Evolutionary conservation across 225 moss, liverwort and hornwort genomes (phyloP).

Genomic region (Lunularia cruciata): DNA sequence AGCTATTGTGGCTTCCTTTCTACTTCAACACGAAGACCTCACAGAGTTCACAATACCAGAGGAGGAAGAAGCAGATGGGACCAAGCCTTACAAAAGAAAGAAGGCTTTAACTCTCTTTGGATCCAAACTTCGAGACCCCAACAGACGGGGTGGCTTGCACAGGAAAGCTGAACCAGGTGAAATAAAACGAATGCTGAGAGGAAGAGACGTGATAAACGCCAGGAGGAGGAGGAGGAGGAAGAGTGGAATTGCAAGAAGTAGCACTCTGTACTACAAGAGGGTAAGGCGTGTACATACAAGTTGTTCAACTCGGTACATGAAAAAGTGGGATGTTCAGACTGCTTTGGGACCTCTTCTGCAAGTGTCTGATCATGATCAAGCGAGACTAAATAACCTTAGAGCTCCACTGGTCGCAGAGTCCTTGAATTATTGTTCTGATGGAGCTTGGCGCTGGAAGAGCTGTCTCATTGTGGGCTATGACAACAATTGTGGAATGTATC

Average conservation of each 20-base stretch:
- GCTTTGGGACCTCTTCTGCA: conserved; percentile 42
- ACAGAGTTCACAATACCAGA: conserved; percentile 14
- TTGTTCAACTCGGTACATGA: conserved; percentile 15
- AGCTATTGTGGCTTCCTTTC: conserved; percentile 39
- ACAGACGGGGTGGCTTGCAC: neutral
- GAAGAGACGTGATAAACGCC: conserved; percentile 19
- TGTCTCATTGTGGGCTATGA: conserved; percentile 46
- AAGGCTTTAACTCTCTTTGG: neutral
- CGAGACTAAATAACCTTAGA: conserved; percentile 28
- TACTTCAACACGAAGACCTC: conserved; percentile 25
- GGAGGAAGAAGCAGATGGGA: conserved; percentile 11
- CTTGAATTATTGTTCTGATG: conserved; percentile 42
- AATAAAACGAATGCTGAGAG: conserved; percentile 14
- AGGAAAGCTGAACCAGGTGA: conserved; percentile 19
- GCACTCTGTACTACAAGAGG: conserved; percentile 17
- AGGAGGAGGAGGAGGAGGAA: conserved; percentile 18
- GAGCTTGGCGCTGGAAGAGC: conserved; percentile 42
- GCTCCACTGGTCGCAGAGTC: conserved; percentile 39
- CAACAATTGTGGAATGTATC: conserved; percentile 41
- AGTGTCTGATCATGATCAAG: neutral
- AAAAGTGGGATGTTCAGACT: conserved; percentile 46
- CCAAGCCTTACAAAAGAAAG: conserved; percentile 2
- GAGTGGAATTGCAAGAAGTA: conserved; percentile 16
- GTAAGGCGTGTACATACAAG: neutral
- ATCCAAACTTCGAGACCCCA: conserved; percentile 20